Evolutionary conservation across 208 protist species (phyloP), one percentile per base, ranked within the genome.

Genomic region (Leishmania arabica): DNA sequence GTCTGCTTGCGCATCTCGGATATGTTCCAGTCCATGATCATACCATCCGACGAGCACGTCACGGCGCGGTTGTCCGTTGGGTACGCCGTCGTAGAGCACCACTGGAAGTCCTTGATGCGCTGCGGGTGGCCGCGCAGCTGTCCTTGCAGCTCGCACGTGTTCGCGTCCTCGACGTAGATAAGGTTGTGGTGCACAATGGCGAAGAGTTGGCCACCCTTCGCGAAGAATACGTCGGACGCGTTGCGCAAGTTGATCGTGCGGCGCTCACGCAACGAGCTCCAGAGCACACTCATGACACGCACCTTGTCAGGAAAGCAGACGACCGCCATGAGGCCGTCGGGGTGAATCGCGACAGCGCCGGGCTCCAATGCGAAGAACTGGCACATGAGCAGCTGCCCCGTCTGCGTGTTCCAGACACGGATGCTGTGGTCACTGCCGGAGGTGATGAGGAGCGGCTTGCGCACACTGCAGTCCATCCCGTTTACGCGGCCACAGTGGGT

Each of bases 291-390:
- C 95, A 99, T 97, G 34, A 99, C 91, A 15, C 93, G 86, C 79
- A 99, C 92, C 83, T 98, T 98, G 82, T 99, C 98, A 24, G 89
- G 70, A 81, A 99, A 99, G 78, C 97, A 98, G 49, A 99, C 89
- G 37, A 99, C 90, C n/a, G 99, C 88, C 70, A 97, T 93, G 8
- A 99, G 89, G 17, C 98, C 98, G 65, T 90, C 96, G 3, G 98
- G 98, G 89, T 99, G 98, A 74, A 99, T 90, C 2, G 97, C 91
- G 24, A 99, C 87, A 9, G 96, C 91, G 77, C 96, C 92, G 5
- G 95, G 94, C 86, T 97, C 94, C 66, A 91, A 84, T 11, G 86
- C 71, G 70, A 99, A 99, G 75, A 87, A 90, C 86, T 98, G 94
- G 64, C 84, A 92, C 62, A 99, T 91, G 76, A 97, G 96, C 62